These are phyloP conservation scores for Fusarium haematococcum DNA, from an alignment of 2,329 filamentous ascomycete genomes.

Conservation along the genomic window DNA sequence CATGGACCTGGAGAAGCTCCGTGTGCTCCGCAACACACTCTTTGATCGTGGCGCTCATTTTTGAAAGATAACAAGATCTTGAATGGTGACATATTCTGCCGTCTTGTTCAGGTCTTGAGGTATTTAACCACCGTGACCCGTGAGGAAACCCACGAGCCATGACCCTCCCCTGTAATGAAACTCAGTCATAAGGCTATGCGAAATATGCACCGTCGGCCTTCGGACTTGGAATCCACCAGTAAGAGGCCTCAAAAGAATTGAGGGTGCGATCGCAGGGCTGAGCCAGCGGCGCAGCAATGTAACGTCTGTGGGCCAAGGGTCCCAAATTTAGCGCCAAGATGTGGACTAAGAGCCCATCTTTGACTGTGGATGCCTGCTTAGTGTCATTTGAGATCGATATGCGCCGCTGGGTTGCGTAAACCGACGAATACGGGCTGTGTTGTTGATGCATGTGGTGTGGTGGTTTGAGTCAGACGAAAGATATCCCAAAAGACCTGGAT, in stretches of 20 bases:
- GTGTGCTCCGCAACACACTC: conserved; percentile 13
- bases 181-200: neutral
- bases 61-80: too few relatives aligned
- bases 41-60: conserved; percentile 8
- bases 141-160: neutral
- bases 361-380: neutral
- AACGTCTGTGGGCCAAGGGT: neutral
- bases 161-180: neutral
- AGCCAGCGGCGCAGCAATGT: neutral
- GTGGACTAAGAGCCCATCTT: neutral
- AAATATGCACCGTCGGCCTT: neutral
- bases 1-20: conserved; percentile 25
- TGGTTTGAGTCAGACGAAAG: neutral
- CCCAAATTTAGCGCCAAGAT: neutral
- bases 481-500: neutral
- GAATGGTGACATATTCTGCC: too few relatives aligned
- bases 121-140: neutral
- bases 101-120: neutral
- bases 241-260: neutral
- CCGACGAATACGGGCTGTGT: neutral
- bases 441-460: neutral
- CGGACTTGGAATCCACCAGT: neutral
- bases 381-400: neutral
- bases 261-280: neutral
- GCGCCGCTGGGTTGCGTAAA: neutral